Percentiles rank a stretch among this genome's conserved stretches.
Evolutionary conservation across 257 asterid genomes (phyloP).

Genomic region (Solanum chiquidenum): DNA sequence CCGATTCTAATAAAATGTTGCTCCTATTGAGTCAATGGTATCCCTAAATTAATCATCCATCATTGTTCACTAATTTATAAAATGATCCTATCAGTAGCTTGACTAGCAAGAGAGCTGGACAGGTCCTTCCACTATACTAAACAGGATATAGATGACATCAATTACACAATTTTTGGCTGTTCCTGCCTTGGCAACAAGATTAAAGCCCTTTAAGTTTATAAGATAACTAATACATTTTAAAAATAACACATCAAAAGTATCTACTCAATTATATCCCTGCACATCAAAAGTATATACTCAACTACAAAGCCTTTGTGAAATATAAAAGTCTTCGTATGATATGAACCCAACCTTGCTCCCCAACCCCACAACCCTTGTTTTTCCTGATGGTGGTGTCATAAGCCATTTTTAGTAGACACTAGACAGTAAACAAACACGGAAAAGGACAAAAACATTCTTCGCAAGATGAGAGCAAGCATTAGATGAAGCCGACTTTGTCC

Average conservation of each 20-base stretch:
- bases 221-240: background rate
- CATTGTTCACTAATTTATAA: background rate
- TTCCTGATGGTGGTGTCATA: background rate
- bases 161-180: background rate
- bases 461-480: background rate
- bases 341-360: background rate
- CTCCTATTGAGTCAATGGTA: background rate
- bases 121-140: background rate
- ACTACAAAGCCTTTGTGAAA: background rate
- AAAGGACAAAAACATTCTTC: background rate
- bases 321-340: background rate
- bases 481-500: background rate
- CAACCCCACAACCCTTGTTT: background rate
- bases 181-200: background rate
- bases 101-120: background rate
- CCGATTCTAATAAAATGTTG: background rate
- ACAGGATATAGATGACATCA: background rate
- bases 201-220: background rate
- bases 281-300: background rate
- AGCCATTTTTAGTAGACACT: background rate
- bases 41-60: background rate
- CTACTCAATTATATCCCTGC: background rate
- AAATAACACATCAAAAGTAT: background rate
- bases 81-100: background rate
- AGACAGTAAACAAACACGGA: background rate